These are phyloP conservation scores for Trypethelium eluteriae DNA, from an alignment of 495 filamentous ascomycete genomes.

Conservation along the genomic window DNA sequence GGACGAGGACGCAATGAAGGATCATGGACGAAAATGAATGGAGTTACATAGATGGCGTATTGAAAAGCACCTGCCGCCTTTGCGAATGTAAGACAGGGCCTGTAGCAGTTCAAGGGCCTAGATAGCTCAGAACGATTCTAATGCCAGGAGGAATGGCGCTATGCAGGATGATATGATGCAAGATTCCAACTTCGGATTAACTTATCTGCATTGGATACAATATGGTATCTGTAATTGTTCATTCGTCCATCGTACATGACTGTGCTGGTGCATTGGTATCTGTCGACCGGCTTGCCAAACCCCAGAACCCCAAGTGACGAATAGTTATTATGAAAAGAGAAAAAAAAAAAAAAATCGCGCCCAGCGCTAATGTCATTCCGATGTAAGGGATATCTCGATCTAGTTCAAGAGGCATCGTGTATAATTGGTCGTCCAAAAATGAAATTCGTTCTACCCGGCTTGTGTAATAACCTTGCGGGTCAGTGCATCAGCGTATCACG, in stretches of 20 bases:
- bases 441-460: constrained; percentile 1
- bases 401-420: neutral
- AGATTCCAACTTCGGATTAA: neutral
- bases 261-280: neutral
- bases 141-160: too few relatives aligned
- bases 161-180: too few relatives aligned
- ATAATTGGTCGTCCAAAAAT: neutral
- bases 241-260: neutral
- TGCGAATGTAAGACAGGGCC: too few relatives aligned
- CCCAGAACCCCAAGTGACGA: neutral
- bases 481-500: neutral
- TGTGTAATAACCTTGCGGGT: neutral
- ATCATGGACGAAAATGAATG: neutral
- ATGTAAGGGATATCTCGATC: constrained; percentile 5
- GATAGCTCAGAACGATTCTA: too few relatives aligned
- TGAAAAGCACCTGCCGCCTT: neutral
- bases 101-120: too few relatives aligned
- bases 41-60: neutral
- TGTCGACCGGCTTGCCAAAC: constrained; percentile 1
- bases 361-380: neutral
- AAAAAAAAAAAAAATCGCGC: neutral
- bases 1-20: neutral
- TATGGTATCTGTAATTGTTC: neutral
- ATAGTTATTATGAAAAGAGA: neutral
- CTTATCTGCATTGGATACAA: neutral